phyloP scores from a whole-genome alignment of 2,329 filamentous ascomycete genomes.

The Xylaria digitata region DNA sequence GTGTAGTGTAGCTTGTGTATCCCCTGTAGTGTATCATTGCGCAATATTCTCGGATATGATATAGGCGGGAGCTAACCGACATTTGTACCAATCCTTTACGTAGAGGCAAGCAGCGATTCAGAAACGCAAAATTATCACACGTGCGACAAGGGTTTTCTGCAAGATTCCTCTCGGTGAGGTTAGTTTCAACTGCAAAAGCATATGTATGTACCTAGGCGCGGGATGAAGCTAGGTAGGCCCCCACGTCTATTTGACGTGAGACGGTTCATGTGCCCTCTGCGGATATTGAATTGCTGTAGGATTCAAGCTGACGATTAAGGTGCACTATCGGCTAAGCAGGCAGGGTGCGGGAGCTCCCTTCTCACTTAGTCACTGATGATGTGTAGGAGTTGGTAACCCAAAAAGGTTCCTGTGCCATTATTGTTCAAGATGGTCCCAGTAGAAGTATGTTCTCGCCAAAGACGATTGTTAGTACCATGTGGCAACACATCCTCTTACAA shows the following conservation, averaged over 20 bases:
- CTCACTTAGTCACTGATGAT: constrained; percentile 10
- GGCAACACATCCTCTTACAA: neutral
- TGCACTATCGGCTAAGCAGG: constrained; percentile 28
- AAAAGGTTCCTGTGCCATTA: neutral
- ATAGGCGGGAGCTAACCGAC: constrained; percentile 10
- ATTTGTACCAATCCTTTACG: neutral
- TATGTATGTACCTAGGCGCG: constrained; percentile 24
- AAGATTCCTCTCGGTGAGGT: constrained; percentile 31
- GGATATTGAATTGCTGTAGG: constrained; percentile 24
- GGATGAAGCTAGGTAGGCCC: constrained; percentile 21
- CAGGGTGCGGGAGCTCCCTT: constrained; percentile 37
- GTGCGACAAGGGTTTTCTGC: constrained; percentile 35
- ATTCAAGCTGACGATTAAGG: constrained; percentile 32
- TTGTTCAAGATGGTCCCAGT: neutral
- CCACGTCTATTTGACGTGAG: constrained; percentile 23
- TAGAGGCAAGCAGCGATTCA: constrained; percentile 24
- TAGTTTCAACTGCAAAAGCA: constrained; percentile 26
- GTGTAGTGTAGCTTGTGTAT: neutral
- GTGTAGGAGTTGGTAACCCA: constrained; percentile 2
- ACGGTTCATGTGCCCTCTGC: constrained; percentile 20
- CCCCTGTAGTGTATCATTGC: constrained; percentile 18
- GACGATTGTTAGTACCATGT: neutral
- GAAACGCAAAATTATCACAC: constrained; percentile 34
- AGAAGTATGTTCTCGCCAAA: neutral
- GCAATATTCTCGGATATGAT: constrained; percentile 8